These are phyloP conservation scores for Tulasnella sp. DNA, from an alignment of 768 basidiomycete genomes.

Conservation along the genomic window DNA sequence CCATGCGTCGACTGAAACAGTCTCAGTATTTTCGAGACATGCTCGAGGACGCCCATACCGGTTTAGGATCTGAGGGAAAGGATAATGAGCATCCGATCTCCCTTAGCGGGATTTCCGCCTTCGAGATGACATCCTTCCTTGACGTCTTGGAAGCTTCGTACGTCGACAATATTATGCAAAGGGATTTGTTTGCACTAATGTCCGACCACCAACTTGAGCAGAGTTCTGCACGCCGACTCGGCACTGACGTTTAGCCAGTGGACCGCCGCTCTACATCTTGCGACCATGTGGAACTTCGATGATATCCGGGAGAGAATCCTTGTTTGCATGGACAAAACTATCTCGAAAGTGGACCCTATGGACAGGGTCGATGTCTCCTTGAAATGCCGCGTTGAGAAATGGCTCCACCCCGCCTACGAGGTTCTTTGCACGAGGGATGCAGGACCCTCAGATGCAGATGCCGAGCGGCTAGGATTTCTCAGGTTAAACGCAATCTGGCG, in stretches of 20 bases:
- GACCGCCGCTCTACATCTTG: conserved; percentile 15
- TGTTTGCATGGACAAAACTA: background rate
- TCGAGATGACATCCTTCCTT: conserved; percentile 22
- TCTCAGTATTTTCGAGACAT: conserved; percentile 4
- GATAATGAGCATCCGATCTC: background rate
- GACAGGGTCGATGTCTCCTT: background rate
- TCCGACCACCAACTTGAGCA: background rate
- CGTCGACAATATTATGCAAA: background rate
- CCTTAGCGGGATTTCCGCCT: background rate
- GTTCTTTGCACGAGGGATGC: background rate
- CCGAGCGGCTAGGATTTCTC: background rate
- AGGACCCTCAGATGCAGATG: background rate
- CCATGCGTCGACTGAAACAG: background rate
- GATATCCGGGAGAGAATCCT: background rate
- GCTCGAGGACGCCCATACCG: background rate
- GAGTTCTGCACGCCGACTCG: background rate
- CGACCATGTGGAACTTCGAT: conserved; percentile 26
- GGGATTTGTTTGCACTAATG: background rate
- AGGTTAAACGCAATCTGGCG: background rate
- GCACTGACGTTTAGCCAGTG: background rate
- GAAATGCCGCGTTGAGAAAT: conserved; percentile 23
- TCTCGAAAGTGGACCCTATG: background rate
- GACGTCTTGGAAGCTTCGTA: conserved; percentile 10
- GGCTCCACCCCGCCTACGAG: conserved; percentile 24
- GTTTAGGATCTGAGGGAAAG: background rate